Evolutionary conservation across 2,329 filamentous ascomycete genomes (phyloP).

Genomic region (Aureobasidium subglaciale): DNA sequence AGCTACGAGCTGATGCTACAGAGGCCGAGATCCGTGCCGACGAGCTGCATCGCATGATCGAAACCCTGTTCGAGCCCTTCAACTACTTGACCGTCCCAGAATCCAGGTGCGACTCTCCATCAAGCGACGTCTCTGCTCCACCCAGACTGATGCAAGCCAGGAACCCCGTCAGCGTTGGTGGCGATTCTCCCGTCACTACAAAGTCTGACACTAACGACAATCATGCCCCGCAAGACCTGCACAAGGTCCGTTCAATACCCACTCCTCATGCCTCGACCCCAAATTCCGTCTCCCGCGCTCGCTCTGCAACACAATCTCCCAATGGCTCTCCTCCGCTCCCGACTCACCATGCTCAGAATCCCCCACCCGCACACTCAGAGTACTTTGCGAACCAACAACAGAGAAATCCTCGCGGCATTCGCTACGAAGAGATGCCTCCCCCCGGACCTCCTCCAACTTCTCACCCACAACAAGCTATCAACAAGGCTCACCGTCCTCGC

Average conservation of each 20-base stretch:
- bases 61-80: slow-evolving; percentile 87
- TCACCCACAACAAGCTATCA: slow-evolving; percentile 23
- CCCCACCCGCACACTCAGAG: slow-evolving; percentile 18
- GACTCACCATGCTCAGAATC: slow-evolving; percentile 16
- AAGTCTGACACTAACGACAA: neutral
- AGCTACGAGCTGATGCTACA: slow-evolving; percentile 87
- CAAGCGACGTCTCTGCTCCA: neutral
- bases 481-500: slow-evolving; percentile 38
- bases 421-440: slow-evolving; percentile 23
- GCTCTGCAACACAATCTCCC: slow-evolving; percentile 41
- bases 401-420: slow-evolving; percentile 22
- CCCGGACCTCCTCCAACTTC: slow-evolving; percentile 20
- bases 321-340: slow-evolving; percentile 42
- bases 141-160: slow-evolving; percentile 9
- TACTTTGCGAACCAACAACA: slow-evolving; percentile 22
- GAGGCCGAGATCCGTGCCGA: slow-evolving; percentile 92
- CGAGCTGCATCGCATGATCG: slow-evolving; percentile 88
- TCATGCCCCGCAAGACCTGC: slow-evolving; percentile 3
- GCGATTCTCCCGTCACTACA: neutral
- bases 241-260: slow-evolving; percentile 23
- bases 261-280: slow-evolving; percentile 31
- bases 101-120: slow-evolving; percentile 43
- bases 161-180: slow-evolving; percentile 12
- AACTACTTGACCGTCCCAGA: slow-evolving; percentile 85
- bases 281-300: slow-evolving; percentile 32